Base-by-base conservation (phyloP, 176 grass and related monocot species). In the Ensete glaucum region DNA sequence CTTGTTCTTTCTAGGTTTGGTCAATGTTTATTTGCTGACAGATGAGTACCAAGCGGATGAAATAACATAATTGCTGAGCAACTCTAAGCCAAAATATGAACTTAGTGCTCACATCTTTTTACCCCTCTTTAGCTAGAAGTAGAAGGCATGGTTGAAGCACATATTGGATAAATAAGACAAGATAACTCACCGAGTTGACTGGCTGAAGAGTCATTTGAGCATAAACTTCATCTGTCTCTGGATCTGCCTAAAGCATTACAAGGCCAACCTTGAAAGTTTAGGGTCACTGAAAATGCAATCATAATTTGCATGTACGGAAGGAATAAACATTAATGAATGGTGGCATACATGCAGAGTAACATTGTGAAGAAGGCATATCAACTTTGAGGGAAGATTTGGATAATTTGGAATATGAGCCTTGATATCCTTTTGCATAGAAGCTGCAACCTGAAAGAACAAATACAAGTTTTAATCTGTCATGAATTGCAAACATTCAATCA, bases 181-280 rank as follows among this genome's bases (percentile, higher is more conserved):
- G 54, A 69, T 65, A 79, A 78, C 91, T 91, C 75, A 99, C 96
- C 21, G 88, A 83, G 77, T 85, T 99, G 69, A 99, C 96, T 69
- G 96, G 96, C 73, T 99, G 96, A 73, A 99, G 91, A 77, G 91
- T 99, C 96, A 99, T 99, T 77, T 99, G 96, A n/a, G 96, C 91
- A 73, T 99, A 99, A 53, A 99, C 96, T 80, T 99, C 91, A 57
- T 99, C 96, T 49, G 91, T 99, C 50, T 99, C 96, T 54, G 85
- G 80, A 85, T 99, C 96, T 1, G 96, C 96, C 96, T 99, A 79
- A 56, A 81, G 63, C 81, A 84, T 76, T 50, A 66, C 34, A 43
- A 17, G 72, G 50, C 73, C n/a, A 68, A 8, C 73, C 2, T 1
- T 52, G 34, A 74, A 85, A 26, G 69, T 23, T 26, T 52, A 67